These are phyloP conservation scores for Terfezia boudieri DNA, from an alignment of 495 filamentous ascomycete genomes.

Conservation along the genomic window DNA sequence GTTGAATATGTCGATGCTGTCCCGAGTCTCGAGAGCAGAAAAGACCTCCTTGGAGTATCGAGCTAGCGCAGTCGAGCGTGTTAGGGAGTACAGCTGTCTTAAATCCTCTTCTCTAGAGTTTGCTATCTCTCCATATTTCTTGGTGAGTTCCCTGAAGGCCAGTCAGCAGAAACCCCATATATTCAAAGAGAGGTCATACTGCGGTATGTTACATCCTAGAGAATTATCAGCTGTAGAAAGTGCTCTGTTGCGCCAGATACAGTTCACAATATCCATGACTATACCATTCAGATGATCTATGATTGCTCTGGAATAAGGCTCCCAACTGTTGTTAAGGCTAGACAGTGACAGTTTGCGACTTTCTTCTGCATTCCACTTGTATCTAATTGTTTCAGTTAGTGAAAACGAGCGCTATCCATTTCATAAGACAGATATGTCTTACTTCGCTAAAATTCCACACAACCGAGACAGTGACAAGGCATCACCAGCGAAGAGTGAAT, in stretches of 20 bases:
- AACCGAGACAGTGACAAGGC: slow-evolving; percentile 45
- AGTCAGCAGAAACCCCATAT: too few species aligned
- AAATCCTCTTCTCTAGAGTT: slow-evolving; percentile 14
- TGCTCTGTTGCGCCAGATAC: not conserved
- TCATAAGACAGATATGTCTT: not conserved
- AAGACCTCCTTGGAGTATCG: slow-evolving; percentile 45
- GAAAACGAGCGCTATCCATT: not conserved
- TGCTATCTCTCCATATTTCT: not conserved
- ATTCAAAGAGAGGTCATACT: not conserved
- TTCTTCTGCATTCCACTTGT: not conserved
- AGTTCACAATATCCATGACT: not conserved
- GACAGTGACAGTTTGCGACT: not conserved
- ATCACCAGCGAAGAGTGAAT: slow-evolving; percentile 39
- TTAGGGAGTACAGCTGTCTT: slow-evolving; percentile 41
- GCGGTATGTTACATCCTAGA: not conserved
- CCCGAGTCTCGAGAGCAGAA: slow-evolving; percentile 39
- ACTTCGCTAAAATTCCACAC: slow-evolving; percentile 35
- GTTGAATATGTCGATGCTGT: slow-evolving; percentile 21
- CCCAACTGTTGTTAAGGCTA: not conserved
- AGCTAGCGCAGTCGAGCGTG: slow-evolving; percentile 41
- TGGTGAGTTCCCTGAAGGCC: not conserved
- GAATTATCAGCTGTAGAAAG: not conserved
- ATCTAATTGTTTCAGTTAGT: not conserved
- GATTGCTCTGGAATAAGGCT: not conserved
- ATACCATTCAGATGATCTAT: not conserved